These are phyloP conservation scores for Elsinoe batatas DNA, from an alignment of 2,329 filamentous ascomycete species.

Conservation along the genomic window DNA sequence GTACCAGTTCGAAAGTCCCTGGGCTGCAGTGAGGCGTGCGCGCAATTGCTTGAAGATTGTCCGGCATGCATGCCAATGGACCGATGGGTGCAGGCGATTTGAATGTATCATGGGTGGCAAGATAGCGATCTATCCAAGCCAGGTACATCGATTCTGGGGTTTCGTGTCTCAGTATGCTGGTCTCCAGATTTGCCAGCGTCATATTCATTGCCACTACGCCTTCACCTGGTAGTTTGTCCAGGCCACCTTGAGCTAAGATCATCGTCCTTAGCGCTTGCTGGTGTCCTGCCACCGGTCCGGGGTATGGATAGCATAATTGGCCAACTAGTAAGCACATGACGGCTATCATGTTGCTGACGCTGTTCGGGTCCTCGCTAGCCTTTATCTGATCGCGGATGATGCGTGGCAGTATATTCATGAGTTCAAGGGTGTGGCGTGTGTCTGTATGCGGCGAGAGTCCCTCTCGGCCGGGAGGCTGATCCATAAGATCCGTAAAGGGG, in stretches of 20 bases:
- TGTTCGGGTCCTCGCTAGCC: constrained; percentile 17
- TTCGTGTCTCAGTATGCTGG: background rate
- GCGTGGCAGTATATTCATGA: constrained; percentile 6
- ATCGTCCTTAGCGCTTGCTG: constrained; percentile 22
- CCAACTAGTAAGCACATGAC: constrained; percentile 24
- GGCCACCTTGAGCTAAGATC: constrained; percentile 22
- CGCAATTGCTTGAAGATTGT: background rate
- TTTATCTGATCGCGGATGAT: constrained; percentile 23
- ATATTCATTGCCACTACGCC: constrained; percentile 15
- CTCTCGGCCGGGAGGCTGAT: constrained; percentile 11
- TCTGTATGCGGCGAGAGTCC: background rate
- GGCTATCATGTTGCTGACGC: constrained; percentile 24
- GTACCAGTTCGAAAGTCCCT: background rate
- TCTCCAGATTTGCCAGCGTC: background rate
- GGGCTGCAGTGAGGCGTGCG: background rate
- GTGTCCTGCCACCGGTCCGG: constrained; percentile 20
- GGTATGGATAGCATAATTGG: constrained; percentile 24
- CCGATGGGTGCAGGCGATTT: background rate
- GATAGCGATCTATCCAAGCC: background rate
- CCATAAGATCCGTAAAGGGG: constrained; percentile 27
- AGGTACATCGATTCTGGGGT: background rate
- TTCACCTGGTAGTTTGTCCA: constrained; percentile 21
- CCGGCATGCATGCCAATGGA: background rate
- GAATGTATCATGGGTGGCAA: background rate
- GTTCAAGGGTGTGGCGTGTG: constrained; percentile 7